Conservation (phyloP, 345 rosid genomes). For the Mallotus nudiflorus region DNA sequence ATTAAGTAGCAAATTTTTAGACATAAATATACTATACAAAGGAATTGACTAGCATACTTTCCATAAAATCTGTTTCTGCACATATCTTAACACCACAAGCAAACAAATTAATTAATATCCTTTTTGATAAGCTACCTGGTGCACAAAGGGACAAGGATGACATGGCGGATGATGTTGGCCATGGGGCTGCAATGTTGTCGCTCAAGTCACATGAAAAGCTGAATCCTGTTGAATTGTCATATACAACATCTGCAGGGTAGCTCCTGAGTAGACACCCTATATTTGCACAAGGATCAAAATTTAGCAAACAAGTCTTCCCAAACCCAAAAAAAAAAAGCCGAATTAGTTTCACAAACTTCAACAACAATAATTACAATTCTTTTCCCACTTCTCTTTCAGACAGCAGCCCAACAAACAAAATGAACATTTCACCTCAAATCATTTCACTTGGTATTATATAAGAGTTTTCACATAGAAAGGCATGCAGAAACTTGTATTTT, state of each 20-base stretch:
- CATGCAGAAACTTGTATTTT: no score
- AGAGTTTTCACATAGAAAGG: background rate
- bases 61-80: background rate
- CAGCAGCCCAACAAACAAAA: no score
- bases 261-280: slow-evolving; percentile 90
- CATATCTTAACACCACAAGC: background rate
- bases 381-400: no score
- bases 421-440: background rate
- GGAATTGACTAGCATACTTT: background rate
- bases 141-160: slow-evolving; percentile 90
- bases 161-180: slow-evolving; percentile 90
- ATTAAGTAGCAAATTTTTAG: background rate
- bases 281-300: slow-evolving; percentile 19
- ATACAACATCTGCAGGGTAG: slow-evolving; percentile 73
- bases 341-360: slow-evolving; percentile 9
- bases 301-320: slow-evolving; percentile 5
- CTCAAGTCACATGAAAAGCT: slow-evolving; percentile 94
- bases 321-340: background rate
- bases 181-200: slow-evolving; percentile 95
- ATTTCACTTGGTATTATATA: background rate
- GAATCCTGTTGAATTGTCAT: slow-evolving; percentile 84
- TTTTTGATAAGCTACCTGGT: slow-evolving; percentile 53
- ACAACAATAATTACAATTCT: background rate
- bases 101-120: background rate
- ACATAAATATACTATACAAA: background rate